A percentile compares a stretch with the other conserved stretches of the same genome.
These are phyloP conservation scores for Penicillium sp. DNA, from an alignment of 2,329 filamentous ascomycete species.

Conservation along the genomic window DNA sequence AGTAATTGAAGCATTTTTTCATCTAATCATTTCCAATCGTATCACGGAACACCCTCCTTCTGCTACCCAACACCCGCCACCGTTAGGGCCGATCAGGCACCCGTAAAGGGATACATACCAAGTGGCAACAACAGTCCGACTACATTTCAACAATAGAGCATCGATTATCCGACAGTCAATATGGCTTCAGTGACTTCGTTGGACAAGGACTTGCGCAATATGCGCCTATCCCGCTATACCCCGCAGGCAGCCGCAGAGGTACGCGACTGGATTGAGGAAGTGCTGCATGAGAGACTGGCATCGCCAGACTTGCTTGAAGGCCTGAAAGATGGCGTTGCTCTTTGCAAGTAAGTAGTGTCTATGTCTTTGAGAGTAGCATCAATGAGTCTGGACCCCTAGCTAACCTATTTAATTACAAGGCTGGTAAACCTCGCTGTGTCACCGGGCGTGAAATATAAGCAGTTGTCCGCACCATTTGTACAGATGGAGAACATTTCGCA, in stretches of 20 bases:
- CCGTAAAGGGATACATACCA: constrained; percentile 18
- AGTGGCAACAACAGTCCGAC: constrained; percentile 2
- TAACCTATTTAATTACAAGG: constrained; percentile 47
- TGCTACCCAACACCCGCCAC: constrained; percentile 22
- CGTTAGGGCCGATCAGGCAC: constrained; percentile 21
- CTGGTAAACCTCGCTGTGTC: constrained; percentile 77
- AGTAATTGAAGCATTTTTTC: not conserved
- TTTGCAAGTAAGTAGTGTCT: constrained; percentile 71
- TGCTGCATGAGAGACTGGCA: constrained; percentile 70
- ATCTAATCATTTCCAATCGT: not conserved
- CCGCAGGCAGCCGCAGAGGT: constrained; percentile 84
- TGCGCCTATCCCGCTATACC: constrained; percentile 92
- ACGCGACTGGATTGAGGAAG: constrained; percentile 78
- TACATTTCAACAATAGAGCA: not conserved
- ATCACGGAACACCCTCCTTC: constrained; percentile 3
- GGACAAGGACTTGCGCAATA: constrained; percentile 89
- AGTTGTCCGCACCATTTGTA: constrained; percentile 93
- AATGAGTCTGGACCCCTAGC: constrained; percentile 14
- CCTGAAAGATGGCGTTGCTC: constrained; percentile 83
- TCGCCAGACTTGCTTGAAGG: constrained; percentile 75
- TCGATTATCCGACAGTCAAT: constrained; percentile 13
- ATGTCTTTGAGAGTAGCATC: not conserved
- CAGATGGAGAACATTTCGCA: constrained; percentile 99
- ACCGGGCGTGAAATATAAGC: constrained; percentile 83
- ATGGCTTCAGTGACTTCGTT: constrained; percentile 95